A percentile compares a stretch with the other conserved stretches of the same genome.
These are phyloP conservation scores for Ramaria sp. DNA, from an alignment of 768 basidiomycete species.

Conservation along the genomic window DNA sequence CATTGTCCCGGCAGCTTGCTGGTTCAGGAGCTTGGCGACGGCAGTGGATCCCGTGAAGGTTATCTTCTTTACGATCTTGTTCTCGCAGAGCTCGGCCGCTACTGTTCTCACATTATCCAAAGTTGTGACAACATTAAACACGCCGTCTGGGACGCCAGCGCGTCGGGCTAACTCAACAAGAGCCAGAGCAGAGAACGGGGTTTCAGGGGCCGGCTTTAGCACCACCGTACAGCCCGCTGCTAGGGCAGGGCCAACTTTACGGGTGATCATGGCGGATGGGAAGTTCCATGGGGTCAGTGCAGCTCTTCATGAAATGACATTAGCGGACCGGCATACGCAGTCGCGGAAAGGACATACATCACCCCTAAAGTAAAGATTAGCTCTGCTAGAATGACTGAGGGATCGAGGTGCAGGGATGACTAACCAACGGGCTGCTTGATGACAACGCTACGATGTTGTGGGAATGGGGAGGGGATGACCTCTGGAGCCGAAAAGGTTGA, in stretches of 20 bases:
- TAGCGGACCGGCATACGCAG: background rate
- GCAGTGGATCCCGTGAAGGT: slow-evolving; percentile 85
- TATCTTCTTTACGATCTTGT: slow-evolving; percentile 74
- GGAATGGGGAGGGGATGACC: slow-evolving; percentile 58
- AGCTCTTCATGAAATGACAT: slow-evolving; percentile 33
- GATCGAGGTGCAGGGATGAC: slow-evolving; percentile 13
- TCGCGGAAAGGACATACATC: slow-evolving; percentile 26
- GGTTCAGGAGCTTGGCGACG: slow-evolving; percentile 68
- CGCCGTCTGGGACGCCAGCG: slow-evolving; percentile 92
- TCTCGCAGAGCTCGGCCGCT: slow-evolving; percentile 91
- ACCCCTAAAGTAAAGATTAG: slow-evolving; percentile 25
- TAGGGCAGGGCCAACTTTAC: slow-evolving; percentile 82
- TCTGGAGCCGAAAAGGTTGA: background rate
- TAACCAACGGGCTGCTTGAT: slow-evolving; percentile 88
- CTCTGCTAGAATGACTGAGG: slow-evolving; percentile 10
- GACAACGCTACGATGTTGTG: slow-evolving; percentile 69
- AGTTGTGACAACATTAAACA: slow-evolving; percentile 90
- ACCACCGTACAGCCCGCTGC: slow-evolving; percentile 96
- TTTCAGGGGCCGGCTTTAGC: slow-evolving; percentile 91
- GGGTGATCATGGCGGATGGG: slow-evolving; percentile 88
- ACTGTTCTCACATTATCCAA: slow-evolving; percentile 77
- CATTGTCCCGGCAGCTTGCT: slow-evolving; percentile 62
- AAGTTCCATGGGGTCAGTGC: slow-evolving; percentile 90
- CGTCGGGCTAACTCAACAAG: slow-evolving; percentile 82
- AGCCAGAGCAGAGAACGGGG: slow-evolving; percentile 87